Evolutionary conservation across 2,329 filamentous ascomycete species (phyloP).

Genomic region (Aspergillus chevalieri): DNA sequence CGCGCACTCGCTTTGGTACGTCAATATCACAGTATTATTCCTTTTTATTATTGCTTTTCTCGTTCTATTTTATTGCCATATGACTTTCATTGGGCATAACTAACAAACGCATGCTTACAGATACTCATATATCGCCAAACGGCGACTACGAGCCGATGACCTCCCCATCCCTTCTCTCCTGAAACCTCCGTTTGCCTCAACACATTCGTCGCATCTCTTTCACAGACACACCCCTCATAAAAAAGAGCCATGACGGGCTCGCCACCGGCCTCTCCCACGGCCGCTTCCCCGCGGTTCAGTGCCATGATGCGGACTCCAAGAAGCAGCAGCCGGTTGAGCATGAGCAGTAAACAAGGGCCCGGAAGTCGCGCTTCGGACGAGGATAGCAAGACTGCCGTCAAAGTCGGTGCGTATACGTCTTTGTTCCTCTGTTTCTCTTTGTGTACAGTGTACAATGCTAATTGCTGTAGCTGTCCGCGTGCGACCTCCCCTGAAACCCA

Average conservation of each 20-base stretch:
- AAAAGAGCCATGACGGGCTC: slow-evolving; percentile 56
- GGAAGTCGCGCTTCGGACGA: slow-evolving; percentile 84
- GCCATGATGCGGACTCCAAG: slow-evolving; percentile 70
- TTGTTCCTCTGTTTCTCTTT: slow-evolving; percentile 3
- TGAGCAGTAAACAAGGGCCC: slow-evolving; percentile 63
- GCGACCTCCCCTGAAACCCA: slow-evolving; percentile 73
- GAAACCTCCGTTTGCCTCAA: not conserved
- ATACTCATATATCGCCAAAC: too few relatives aligned
- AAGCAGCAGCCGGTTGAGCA: slow-evolving; percentile 80
- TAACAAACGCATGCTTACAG: too few relatives aligned
- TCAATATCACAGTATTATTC: too few relatives aligned
- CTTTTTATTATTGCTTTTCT: too few relatives aligned
- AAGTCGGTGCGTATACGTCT: slow-evolving; percentile 70
- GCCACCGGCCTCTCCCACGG: slow-evolving; percentile 62
- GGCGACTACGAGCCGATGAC: too few relatives aligned
- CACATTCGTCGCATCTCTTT: not conserved
- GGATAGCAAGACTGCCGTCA: slow-evolving; percentile 82
- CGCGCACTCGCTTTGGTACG: too few relatives aligned
- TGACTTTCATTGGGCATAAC: too few relatives aligned
- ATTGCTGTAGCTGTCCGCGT: slow-evolving; percentile 71
- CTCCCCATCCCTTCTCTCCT: not conserved
- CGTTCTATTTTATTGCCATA: too few relatives aligned
- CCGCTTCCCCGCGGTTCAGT: slow-evolving; percentile 63
- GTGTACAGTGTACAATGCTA: not conserved
- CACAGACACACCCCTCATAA: not conserved